Conservation (phyloP, 108 stramenopile genomes). For the Cylindrotheca closterium region DNA sequence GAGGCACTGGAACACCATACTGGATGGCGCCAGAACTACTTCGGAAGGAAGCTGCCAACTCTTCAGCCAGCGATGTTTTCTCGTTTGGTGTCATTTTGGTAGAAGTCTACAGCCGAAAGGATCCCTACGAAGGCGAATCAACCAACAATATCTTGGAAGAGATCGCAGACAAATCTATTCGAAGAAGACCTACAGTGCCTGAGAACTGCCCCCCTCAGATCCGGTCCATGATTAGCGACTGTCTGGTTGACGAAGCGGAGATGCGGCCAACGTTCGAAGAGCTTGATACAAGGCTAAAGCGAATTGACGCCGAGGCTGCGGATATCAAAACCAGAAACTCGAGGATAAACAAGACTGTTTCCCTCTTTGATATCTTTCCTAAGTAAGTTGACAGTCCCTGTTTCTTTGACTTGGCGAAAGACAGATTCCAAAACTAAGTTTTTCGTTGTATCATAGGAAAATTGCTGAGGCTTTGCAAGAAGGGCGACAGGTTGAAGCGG, state of each 20-base stretch:
- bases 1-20: conserved; percentile 33
- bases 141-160: conserved; percentile 12
- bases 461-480: conserved; percentile 29
- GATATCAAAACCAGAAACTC: not conserved
- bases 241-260: conserved; percentile 9
- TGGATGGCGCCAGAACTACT: conserved; percentile 89
- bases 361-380: conserved; percentile 17
- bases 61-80: conserved; percentile 48
- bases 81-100: conserved; percentile 51
- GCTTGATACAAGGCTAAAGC: not conserved
- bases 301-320: conserved; percentile 3
- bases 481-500: conserved; percentile 46
- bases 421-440: too few species aligned
- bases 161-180: conserved; percentile 4
- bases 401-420: too few species aligned
- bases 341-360: not conserved
- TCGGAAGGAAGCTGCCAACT: conserved; percentile 40
- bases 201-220: conserved; percentile 1
- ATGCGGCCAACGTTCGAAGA: conserved; percentile 22
- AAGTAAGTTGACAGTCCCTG: too few species aligned
- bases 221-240: conserved; percentile 16
- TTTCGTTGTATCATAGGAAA: too few species aligned
- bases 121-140: conserved; percentile 45
- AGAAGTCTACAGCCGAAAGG: conserved; percentile 50
- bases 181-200: conserved; percentile 25